phyloP scores from a whole-genome alignment of 2,329 filamentous ascomycete species.

The Coleophoma crateriformis region DNA sequence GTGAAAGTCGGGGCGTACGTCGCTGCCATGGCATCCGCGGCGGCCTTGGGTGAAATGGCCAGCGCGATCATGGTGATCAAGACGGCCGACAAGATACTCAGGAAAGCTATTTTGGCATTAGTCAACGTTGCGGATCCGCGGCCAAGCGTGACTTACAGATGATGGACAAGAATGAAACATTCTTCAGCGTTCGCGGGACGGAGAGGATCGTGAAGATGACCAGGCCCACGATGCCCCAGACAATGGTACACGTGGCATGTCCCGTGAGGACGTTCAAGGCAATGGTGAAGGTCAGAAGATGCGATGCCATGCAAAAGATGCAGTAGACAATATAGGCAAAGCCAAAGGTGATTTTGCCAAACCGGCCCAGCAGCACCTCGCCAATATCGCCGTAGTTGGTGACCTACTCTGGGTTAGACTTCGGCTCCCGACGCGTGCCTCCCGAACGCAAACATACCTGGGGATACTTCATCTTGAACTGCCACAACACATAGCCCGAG shows the following conservation, averaged over 20 bases:
- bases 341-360: conserved; percentile 45
- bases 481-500: conserved; percentile 54
- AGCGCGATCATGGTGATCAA: conserved; percentile 51
- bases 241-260: conserved; percentile 48
- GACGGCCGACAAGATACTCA: conserved; percentile 48
- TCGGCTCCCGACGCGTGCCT: not conserved
- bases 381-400: conserved; percentile 50
- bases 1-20: conserved; percentile 31
- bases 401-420: not conserved
- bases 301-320: conserved; percentile 56
- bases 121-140: not conserved
- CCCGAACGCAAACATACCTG: conserved; percentile 30
- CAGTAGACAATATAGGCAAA: conserved; percentile 45
- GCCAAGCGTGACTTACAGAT: conserved; percentile 32
- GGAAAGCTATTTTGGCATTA: conserved; percentile 35
- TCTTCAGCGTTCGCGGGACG: conserved; percentile 48
- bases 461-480: conserved; percentile 49
- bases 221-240: conserved; percentile 45
- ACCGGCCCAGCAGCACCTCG: conserved; percentile 41
- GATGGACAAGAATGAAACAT: conserved; percentile 47
- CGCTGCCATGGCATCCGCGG: conserved; percentile 16
- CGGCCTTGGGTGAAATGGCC: conserved; percentile 27
- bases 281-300: conserved; percentile 53
- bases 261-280: conserved; percentile 51
- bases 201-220: conserved; percentile 44